Evolutionary conservation across 179 eudicot genomes (phyloP), one percentile per base, ranked within the genome.

Genomic region (Beta lomatogona): DNA sequence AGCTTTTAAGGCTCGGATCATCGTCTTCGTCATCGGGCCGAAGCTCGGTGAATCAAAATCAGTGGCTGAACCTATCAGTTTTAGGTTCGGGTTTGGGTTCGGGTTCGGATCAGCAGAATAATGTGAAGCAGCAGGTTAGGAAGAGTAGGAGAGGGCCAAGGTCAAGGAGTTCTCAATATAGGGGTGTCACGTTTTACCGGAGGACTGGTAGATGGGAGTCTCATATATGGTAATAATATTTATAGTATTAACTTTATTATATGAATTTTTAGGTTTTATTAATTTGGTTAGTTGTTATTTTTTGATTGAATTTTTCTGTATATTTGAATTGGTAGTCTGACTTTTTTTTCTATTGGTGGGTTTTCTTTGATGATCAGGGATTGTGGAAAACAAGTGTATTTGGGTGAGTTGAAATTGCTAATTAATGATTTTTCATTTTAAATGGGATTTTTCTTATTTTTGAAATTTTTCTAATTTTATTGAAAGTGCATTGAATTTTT

Each of bases 201-300:
- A 71, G 88, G 28, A 86, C 88, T 73, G 86, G 88, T n/a, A 66
- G 88, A 60, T 86, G 88, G 88, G 88, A 86, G 54, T 86, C 88
- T 77, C 88, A 86, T 83, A 86, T 86, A 76, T 86, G 88, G 88
- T 85, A 85, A 55, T 13, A 36, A 19, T 4, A 57, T 16, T 52
- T 10, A 1, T 55, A 44, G 15, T 22, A 25, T 28, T 11, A 18
- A 14, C 10, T 25, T 46, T 4, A 7, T 46, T 4, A 4, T 48
- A 48, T 3, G 9, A 5, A 48, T 48, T 48, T 6, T 48, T 48
- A 48, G 7, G 52, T 48, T 19, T 9, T 25, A 19, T 44, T 14
- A 4, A 57, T 46, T 18, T 77, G 9, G 28, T 16, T 31, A 9
- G 41, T 79, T 76, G 65, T 19, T 2, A 16, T 18, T 48, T 45